Percentiles rank a stretch among this genome's conserved stretches.
phyloP scores from a whole-genome alignment of 2,329 filamentous ascomycete species.

The Metarhizium humberi region DNA sequence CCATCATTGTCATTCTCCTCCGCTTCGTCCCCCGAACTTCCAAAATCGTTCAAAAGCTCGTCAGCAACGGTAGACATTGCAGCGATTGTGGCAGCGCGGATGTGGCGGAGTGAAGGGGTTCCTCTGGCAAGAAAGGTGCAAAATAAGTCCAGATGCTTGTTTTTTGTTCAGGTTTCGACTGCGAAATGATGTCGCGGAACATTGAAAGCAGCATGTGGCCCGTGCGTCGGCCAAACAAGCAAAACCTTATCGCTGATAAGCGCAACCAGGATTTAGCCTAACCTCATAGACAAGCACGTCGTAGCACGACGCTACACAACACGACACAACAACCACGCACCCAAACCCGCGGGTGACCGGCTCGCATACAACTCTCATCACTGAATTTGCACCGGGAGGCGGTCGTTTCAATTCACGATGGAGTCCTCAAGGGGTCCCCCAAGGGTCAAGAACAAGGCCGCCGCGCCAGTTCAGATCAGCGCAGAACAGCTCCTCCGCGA shows the following conservation, averaged over 20 bases:
- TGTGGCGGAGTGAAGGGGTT: not conserved
- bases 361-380: not conserved
- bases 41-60: constrained; percentile 72
- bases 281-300: not conserved
- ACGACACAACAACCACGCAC: not conserved
- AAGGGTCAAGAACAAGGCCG: constrained; percentile 96
- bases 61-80: constrained; percentile 85
- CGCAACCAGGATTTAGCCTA: not conserved
- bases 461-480: constrained; percentile 83
- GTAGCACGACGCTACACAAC: not conserved
- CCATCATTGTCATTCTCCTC: constrained; percentile 50
- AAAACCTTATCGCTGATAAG: constrained; percentile 5
- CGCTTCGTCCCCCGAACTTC: constrained; percentile 61
- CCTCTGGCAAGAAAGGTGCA: too few species aligned
- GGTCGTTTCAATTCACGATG: constrained; percentile 45
- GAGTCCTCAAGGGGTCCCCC: constrained; percentile 86
- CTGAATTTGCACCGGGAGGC: not conserved
- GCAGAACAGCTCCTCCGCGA: constrained; percentile 96
- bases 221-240: constrained; percentile 5
- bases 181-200: constrained; percentile 12
- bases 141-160: constrained; percentile 10
- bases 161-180: constrained; percentile 15
- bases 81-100: constrained; percentile 8
- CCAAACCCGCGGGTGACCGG: not conserved
- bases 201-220: constrained; percentile 1